Conservation (phyloP, 345 rosid genomes). For the Firmiana major region DNA sequence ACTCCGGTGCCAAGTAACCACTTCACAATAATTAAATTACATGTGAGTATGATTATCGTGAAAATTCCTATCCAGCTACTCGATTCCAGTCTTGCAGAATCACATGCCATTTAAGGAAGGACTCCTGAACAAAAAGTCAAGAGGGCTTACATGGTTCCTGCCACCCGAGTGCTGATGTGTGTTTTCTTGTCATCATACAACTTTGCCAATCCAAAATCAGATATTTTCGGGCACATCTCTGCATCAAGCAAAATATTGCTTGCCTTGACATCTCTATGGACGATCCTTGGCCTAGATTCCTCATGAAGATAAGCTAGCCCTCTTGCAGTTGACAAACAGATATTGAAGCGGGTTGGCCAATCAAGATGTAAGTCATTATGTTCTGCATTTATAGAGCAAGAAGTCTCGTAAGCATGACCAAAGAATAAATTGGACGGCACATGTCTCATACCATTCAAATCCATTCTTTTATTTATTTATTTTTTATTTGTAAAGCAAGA, state of each 20-base stretch:
- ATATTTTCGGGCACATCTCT: slow-evolving; percentile 47
- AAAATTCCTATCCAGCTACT: not conserved
- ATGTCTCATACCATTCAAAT: not conserved
- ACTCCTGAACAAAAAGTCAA: not conserved
- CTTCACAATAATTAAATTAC: slow-evolving; percentile 13
- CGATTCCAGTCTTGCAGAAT: not conserved
- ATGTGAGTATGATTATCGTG: not conserved
- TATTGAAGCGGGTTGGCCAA: slow-evolving; percentile 40
- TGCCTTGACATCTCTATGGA: slow-evolving; percentile 57
- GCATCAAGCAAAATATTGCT: slow-evolving; percentile 53
- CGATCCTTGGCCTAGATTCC: slow-evolving; percentile 48
- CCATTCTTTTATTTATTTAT: not conserved
- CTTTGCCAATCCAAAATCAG: slow-evolving; percentile 63
- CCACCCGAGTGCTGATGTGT: slow-evolving; percentile 50
- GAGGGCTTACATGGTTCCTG: slow-evolving; percentile 47
- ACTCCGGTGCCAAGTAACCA: slow-evolving; percentile 79
- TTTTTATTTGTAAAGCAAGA: not conserved
- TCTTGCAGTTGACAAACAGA: slow-evolving; percentile 48
- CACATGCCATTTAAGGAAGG: no score
- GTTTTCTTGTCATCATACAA: slow-evolving; percentile 53
- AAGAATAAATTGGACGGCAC: not conserved
- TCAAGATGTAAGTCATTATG: slow-evolving; percentile 28
- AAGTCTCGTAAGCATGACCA: not conserved
- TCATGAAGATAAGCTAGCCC: slow-evolving; percentile 54
- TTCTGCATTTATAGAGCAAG: slow-evolving; percentile 5